Evolutionary conservation across 2,329 filamentous ascomycete species (phyloP), one percentile per base, ranked within the genome.

Genomic region (Botrytis fabae): DNA sequence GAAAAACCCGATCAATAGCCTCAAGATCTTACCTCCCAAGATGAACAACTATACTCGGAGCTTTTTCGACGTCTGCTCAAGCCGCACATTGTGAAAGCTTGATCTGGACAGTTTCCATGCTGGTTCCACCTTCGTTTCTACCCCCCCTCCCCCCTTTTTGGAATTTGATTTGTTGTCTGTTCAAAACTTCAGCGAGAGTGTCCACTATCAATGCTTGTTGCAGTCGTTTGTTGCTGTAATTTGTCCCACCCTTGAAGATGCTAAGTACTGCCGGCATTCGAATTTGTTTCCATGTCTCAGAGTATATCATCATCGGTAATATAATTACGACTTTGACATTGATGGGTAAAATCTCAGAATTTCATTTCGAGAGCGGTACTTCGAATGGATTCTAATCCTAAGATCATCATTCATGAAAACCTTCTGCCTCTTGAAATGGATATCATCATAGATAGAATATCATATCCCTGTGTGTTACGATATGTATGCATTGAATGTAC

Each of bases 201-300:
- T 63, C 25, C 38, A 63, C 61, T 40, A 14, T 28, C 38, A 44
- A 63, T 63, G 61, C 61, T 64, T 64, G 60, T 62, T n/a, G 46
- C 61, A 44, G 61, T 63, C 44, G 28, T 28, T 28, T 44, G 38
- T 63, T 38, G 8, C 38, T 8, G 61, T 44, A 63, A 44, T 28
- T 28, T 28, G 61, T 63, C 44, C 61, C 61, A 63, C 61, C 61
- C 61, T 63, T 28, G 61, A 22, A 16, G 7, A 57, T 32, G 32
- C 12, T 57, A n/a, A 22, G 57, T 22, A 60, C 32, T 22, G n/a
- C 51, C 51, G 51, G 51, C 32, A 35, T 60, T 60, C 57, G 57
- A 35, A 6, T 60, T 61, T 61, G 59, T 61, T 61, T 40, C 35
- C 16, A 12, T 60, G 32, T 62, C 59, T 61, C 59, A 40, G 22